Base-by-base conservation (phyloP, 2,329 filamentous ascomycete genomes). In the Lojkania enalia region DNA sequence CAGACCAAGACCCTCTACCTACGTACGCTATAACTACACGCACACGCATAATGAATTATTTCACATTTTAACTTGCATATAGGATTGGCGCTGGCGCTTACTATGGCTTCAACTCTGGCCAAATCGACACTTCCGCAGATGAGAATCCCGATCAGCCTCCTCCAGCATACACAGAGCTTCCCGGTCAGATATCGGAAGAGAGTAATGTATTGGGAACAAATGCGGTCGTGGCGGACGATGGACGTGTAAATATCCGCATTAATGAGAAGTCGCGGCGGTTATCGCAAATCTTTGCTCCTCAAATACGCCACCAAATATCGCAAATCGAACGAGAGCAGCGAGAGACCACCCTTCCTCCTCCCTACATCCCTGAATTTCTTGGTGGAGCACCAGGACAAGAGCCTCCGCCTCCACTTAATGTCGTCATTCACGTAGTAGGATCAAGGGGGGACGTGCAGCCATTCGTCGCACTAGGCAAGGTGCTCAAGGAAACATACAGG, bases 341-440 rank as follows among this genome's bases (percentile, higher is more conserved):
- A 32, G 77, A 83, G 41, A 71, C 74, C 18, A 72, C 77, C 46
- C 77, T 85, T 2, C 84, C 85, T 19, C 83, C 84, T 1, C 78
- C 82, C 21, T 90, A 89, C 57, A 84, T 90, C 31, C 86, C 87
- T 1, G 81, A 85, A n/a, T 85, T 80, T 29, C 75, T 91, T 2
- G 85, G 85, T 42, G 85, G 85, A 27, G 75, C 76, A 39, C 81
- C 82, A 5, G 81, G 78, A 2, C 80, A 85, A 57, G 75, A 67
- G 4, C 72, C 74, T 2, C 74, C 75, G 4, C 75, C 74, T 19
- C 70, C 72, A 1, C 59, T 77, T 55, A 77, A 77, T 47, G 61
- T 77, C 1, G 74, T 77, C 31, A 74, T 77, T 48, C 73, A 76
- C 41, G 72, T 77, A 0, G 74, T 77, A 4, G 74, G 74, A 6